phyloP scores from a whole-genome alignment of 179 eudicot species.

The Camellia oleifera region DNA sequence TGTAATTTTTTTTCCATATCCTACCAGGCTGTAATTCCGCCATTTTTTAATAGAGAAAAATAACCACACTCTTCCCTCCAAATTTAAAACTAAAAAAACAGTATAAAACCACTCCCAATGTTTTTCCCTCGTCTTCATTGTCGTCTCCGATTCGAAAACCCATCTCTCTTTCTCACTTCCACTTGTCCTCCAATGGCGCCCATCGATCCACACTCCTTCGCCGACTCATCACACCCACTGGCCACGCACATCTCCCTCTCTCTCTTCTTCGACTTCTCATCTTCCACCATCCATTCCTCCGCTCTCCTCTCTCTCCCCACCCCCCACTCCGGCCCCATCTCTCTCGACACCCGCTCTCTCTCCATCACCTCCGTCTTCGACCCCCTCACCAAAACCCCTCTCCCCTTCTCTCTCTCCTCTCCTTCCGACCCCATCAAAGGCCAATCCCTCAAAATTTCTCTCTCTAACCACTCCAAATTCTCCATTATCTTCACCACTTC shows the following conservation, averaged over 20 bases:
- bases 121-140: too few relatives aligned
- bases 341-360: constrained; percentile 74
- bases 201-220: constrained; percentile 83
- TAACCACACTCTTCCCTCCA: too few relatives aligned
- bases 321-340: constrained; percentile 51
- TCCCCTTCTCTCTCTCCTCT: constrained; percentile 16
- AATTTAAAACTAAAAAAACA: too few relatives aligned
- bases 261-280: constrained; percentile 68
- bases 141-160: constrained; percentile 9
- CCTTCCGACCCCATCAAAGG: constrained; percentile 39
- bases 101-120: too few relatives aligned
- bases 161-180: not conserved
- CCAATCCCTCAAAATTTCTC: constrained; percentile 42
- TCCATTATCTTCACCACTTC: constrained; percentile 35
- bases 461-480: constrained; percentile 29
- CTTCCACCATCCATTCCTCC: constrained; percentile 57
- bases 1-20: too few relatives aligned
- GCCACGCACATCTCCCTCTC: constrained; percentile 77
- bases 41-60: too few relatives aligned
- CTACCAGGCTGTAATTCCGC: too few relatives aligned
- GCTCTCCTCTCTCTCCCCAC: constrained; percentile 58
- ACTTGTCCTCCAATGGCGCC: constrained; percentile 40
- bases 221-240: constrained; percentile 69
- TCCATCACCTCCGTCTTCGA: constrained; percentile 46
- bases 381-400: constrained; percentile 25